Evolutionary conservation across 139 green algal genomes (phyloP).

Genomic region (Marvania coccoides): DNA sequence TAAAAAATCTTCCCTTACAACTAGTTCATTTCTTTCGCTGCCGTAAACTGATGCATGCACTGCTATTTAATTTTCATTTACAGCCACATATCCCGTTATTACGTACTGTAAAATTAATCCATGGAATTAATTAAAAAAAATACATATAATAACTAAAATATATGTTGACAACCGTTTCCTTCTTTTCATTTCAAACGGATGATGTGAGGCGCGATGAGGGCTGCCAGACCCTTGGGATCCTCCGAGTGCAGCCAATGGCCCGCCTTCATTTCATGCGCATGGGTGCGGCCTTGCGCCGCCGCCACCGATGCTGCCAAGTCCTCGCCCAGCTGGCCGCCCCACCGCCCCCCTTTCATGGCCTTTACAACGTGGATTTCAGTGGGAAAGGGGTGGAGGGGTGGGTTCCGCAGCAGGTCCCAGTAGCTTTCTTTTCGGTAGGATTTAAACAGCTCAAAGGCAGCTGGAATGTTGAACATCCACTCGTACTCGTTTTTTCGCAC

Average conservation of each 20-base stretch:
- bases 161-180: background rate
- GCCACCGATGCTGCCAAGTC: conserved; percentile 6
- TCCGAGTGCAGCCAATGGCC: conserved; percentile 78
- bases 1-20: background rate
- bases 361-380: conserved; percentile 52
- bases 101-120: background rate
- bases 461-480: conserved; percentile 45
- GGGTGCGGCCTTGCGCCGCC: conserved; percentile 1
- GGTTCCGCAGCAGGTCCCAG: conserved; percentile 35
- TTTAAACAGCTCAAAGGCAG: conserved; percentile 54
- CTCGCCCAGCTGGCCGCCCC: conserved; percentile 7
- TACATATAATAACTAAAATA: background rate
- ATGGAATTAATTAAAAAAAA: background rate
- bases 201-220: conserved; percentile 31
- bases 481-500: background rate
- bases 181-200: background rate
- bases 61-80: background rate
- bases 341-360: conserved; percentile 51
- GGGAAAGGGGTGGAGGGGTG: conserved; percentile 34
- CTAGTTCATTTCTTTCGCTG: background rate
- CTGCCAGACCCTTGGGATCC: conserved; percentile 52
- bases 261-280: conserved; percentile 48
- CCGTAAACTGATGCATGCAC: no score
- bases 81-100: background rate
- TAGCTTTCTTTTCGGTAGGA: conserved; percentile 50